A percentile compares a stretch with the other conserved stretches of the same genome.
Conservation (phyloP, 305 asterid genomes). For the Fraxinus sp. region DNA sequence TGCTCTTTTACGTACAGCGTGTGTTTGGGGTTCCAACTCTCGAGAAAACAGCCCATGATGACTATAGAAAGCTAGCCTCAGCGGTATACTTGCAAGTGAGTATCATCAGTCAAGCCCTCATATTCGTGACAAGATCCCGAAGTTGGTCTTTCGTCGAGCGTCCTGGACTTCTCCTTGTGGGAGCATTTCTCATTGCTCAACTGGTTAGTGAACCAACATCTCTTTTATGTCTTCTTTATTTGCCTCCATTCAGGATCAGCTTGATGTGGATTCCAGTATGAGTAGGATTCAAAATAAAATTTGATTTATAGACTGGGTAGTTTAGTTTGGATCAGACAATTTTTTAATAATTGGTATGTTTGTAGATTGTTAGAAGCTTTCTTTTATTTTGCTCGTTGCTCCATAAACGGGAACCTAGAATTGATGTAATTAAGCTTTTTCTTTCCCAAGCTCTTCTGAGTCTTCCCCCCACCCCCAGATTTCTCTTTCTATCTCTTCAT, state of each 20-base stretch:
- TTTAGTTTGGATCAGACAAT: background rate
- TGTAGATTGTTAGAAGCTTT: background rate
- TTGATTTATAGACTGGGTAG: background rate
- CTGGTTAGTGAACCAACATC: slow-evolving; percentile 33
- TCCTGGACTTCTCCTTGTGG: slow-evolving; percentile 60
- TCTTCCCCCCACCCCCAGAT: background rate
- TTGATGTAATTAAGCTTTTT: background rate
- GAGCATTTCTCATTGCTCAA: slow-evolving; percentile 62
- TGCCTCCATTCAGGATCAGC: background rate
- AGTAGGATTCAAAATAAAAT: background rate
- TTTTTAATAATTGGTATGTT: background rate
- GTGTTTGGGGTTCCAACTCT: slow-evolving; percentile 56
- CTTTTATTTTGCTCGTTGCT: background rate
- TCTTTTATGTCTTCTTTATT: background rate
- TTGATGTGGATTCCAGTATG: background rate
- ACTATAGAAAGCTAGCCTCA: slow-evolving; percentile 58
- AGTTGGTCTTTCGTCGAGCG: slow-evolving; percentile 72
- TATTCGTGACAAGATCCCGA: slow-evolving; percentile 66
- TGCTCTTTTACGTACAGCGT: slow-evolving; percentile 36
- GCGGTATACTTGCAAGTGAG: slow-evolving; percentile 81
- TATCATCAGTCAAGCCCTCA: slow-evolving; percentile 68
- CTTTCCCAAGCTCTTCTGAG: background rate
- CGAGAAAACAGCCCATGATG: slow-evolving; percentile 30
- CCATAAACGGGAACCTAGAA: background rate
- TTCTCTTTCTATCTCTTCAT: background rate